Base-by-base conservation (phyloP, 495 filamentous ascomycete genomes). In the Podospora conica region DNA sequence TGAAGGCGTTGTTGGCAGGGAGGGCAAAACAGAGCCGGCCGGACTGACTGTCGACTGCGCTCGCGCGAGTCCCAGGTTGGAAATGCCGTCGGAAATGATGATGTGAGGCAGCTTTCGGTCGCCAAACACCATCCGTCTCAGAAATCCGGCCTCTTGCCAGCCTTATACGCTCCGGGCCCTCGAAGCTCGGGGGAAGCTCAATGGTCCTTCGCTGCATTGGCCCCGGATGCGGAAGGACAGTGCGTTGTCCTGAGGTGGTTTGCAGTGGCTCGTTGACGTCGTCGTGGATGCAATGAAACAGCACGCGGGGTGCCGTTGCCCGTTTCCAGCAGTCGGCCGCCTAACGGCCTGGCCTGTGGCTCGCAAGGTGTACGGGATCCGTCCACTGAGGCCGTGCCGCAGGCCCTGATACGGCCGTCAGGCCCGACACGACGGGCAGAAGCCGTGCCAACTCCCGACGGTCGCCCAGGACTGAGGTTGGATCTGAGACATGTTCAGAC, bases 401-500 rank as follows among this genome's bases (percentile, higher is more conserved):
- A 48, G 40, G 40, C 40, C 40, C 40, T 48, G 21, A 24, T 56
- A 18, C 55, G 55, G 21, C 58, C 58, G 48, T 67, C 67, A 68
- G 68, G 68, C 65, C 68, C 70, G 68, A 70, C 53, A 40, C n/a
- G 67, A 65, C 25, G 58, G 65, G 55, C 55, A 57, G 24, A 25
- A n/a, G 12, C 22, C 15, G 24, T 29, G 59, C 53, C 21, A 48
- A 27, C 22, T 8, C 55, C 55, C 25, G 55, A 57, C 55, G 20
- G 54, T 9, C 23, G 20, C 20, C 54, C 55, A 65, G n/a, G 10
- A 33, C 29, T 10, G 40, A 48, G 18, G 40, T n/a, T 48, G 53
- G 24, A 68, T 58, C 71, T 67, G 71, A 73, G 65, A 65, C 56
- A 33, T 60, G 58, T 58, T 63, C 22, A 64, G 65, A 71, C 65